Conservation (phyloP, 2,329 filamentous ascomycete species). For the Boeremia lycopersici region DNA sequence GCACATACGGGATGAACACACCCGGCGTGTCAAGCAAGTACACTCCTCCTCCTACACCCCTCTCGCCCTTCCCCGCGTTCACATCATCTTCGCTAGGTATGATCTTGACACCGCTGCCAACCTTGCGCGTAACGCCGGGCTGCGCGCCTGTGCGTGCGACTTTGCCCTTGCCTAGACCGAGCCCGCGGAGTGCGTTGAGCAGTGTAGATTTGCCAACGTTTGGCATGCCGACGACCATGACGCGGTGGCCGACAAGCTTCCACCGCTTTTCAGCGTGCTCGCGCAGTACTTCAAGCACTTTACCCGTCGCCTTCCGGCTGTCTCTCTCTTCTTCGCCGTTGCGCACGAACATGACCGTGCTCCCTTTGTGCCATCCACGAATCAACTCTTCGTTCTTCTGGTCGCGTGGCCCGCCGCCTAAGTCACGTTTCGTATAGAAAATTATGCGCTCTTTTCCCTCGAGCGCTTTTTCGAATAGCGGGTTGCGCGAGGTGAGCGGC, state of each 20-base stretch:
- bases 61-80: slow-evolving; percentile 18
- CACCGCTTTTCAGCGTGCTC: slow-evolving; percentile 57
- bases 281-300: slow-evolving; percentile 59
- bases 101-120: slow-evolving; percentile 83
- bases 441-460: slow-evolving; percentile 76
- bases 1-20: slow-evolving; percentile 92
- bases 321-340: slow-evolving; percentile 35
- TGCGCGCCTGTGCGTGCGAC: slow-evolving; percentile 83
- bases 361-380: slow-evolving; percentile 59
- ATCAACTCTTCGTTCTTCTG: slow-evolving; percentile 58
- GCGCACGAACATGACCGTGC: slow-evolving; percentile 60
- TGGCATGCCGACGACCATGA: slow-evolving; percentile 94
- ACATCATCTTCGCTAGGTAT: slow-evolving; percentile 58
- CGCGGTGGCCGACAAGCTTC: slow-evolving; percentile 78
- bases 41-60: slow-evolving; percentile 61
- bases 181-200: slow-evolving; percentile 80
- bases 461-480: slow-evolving; percentile 80
- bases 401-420: slow-evolving; percentile 36
- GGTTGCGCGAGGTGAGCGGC: slow-evolving; percentile 87
- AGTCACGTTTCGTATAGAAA: slow-evolving; percentile 88
- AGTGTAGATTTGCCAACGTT: slow-evolving; percentile 96
- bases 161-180: slow-evolving; percentile 70
- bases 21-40: slow-evolving; percentile 93
- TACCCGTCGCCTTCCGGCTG: slow-evolving; percentile 29
- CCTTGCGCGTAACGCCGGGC: slow-evolving; percentile 86